Percentiles rank a stretch among this genome's conserved stretches.
Evolutionary conservation across 2,329 filamentous ascomycete species (phyloP).

Genomic region (Calonectria pseudoturangicola): DNA sequence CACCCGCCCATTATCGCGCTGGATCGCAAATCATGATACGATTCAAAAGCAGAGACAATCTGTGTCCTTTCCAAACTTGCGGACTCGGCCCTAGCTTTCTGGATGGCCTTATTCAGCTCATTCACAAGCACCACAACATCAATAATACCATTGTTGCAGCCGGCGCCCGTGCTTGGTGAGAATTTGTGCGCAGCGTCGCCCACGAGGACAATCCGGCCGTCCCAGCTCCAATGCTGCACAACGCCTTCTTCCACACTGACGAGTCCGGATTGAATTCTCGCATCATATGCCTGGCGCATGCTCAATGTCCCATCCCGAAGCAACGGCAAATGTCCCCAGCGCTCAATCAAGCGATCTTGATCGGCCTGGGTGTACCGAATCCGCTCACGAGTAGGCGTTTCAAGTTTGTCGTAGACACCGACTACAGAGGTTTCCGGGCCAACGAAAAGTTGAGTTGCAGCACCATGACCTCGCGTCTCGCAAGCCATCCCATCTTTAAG

Average conservation of each 20-base stretch:
- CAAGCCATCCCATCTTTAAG: constrained; percentile 50
- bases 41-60: neutral
- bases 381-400: constrained; percentile 42
- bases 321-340: constrained; percentile 48
- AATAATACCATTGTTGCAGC: constrained; percentile 60
- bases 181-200: constrained; percentile 63
- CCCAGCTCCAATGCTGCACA: constrained; percentile 59
- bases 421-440: constrained; percentile 43
- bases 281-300: constrained; percentile 56
- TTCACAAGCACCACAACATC: constrained; percentile 58
- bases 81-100: neutral
- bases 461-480: constrained; percentile 56
- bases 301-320: constrained; percentile 46
- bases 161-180: constrained; percentile 59
- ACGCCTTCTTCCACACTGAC: constrained; percentile 62
- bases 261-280: constrained; percentile 53
- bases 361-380: constrained; percentile 44
- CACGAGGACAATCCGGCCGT: constrained; percentile 58
- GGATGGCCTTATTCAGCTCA: constrained; percentile 44
- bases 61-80: neutral
- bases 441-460: constrained; percentile 46
- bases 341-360: constrained; percentile 40
- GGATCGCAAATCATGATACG: neutral
- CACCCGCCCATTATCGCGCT: neutral
- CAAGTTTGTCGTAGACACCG: constrained; percentile 47